phyloP scores from a whole-genome alignment of 2,329 filamentous ascomycete genomes.

The Colletotrichum siamense region DNA sequence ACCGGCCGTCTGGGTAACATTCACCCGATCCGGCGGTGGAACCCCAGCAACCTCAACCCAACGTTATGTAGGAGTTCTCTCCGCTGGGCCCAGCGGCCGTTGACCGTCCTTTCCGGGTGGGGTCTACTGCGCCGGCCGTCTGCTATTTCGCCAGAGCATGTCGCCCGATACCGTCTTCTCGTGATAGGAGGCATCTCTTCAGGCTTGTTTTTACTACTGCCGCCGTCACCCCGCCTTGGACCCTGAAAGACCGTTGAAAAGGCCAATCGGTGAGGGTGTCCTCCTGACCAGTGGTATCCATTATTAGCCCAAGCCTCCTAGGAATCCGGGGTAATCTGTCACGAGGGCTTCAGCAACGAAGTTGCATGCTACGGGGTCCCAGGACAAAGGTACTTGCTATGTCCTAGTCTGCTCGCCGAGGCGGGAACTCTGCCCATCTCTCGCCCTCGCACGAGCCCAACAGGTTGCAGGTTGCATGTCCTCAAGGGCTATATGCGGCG shows the following conservation, averaged over 20 bases:
- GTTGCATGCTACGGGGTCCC: background rate
- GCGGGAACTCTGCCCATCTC: conserved; percentile 19
- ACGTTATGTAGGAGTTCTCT: background rate
- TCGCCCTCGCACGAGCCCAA: conserved; percentile 13
- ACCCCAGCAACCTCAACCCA: background rate
- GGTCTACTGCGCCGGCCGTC: background rate
- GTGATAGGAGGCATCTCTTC: background rate
- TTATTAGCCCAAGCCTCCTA: background rate
- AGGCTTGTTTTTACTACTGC: background rate
- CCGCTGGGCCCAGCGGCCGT: background rate
- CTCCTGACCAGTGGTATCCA: background rate
- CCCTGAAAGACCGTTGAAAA: background rate
- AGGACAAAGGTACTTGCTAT: background rate
- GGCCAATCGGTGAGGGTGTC: background rate
- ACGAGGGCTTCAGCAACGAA: background rate
- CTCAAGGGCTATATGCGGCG: conserved; percentile 9
- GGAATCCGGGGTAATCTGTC: background rate
- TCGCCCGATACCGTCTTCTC: background rate
- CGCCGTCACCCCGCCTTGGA: background rate
- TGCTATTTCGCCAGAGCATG: background rate
- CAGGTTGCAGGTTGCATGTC: background rate
- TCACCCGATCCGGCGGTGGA: conserved; percentile 14
- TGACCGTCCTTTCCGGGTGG: background rate
- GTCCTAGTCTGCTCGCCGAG: conserved; percentile 7
- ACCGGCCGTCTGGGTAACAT: conserved; percentile 7